Evolutionary conservation across 352 stramenopile species (phyloP).

Genomic region (Phytophthora syringae): DNA sequence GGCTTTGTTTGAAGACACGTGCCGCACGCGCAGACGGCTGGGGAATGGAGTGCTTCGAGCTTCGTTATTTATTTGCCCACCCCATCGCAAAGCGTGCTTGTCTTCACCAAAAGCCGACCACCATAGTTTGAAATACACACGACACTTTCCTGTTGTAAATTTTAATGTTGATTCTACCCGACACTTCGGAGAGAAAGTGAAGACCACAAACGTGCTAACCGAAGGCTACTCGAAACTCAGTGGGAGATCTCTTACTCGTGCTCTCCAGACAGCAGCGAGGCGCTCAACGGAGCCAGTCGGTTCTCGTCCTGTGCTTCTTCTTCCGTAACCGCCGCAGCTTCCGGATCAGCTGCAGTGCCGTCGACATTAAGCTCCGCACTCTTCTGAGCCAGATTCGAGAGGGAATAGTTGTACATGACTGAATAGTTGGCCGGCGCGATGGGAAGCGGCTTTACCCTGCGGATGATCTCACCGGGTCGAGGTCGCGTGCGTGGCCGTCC

Average conservation of each 20-base stretch:
- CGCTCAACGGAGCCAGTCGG: conserved; percentile 48
- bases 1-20: conserved; percentile 22
- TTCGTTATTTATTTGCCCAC: conserved; percentile 43
- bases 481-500: conserved; percentile 75
- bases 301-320: conserved; percentile 49
- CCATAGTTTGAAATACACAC: no score
- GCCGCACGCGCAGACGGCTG: conserved; percentile 24
- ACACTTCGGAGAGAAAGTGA: background rate
- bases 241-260: conserved; percentile 49
- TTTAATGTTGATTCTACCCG: background rate
- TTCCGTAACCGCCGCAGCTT: conserved; percentile 12
- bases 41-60: conserved; percentile 29
- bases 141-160: conserved; percentile 11
- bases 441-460: conserved; percentile 67
- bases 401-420: conserved; percentile 80
- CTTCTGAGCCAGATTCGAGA: conserved; percentile 61
- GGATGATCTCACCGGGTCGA: conserved; percentile 78
- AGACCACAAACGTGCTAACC: no score
- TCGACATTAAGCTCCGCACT: conserved; percentile 52
- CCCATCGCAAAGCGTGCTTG: conserved; percentile 31
- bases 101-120: no score
- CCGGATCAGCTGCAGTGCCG: conserved; percentile 19
- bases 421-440: conserved; percentile 82
- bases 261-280: conserved; percentile 57
- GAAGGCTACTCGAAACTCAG: conserved; percentile 1